Percentiles rank a stretch among this genome's conserved stretches.
These are phyloP conservation scores for Marchantia polymorpha DNA, from an alignment of 225 moss, liverwort and hornwort species.

Conservation along the genomic window DNA sequence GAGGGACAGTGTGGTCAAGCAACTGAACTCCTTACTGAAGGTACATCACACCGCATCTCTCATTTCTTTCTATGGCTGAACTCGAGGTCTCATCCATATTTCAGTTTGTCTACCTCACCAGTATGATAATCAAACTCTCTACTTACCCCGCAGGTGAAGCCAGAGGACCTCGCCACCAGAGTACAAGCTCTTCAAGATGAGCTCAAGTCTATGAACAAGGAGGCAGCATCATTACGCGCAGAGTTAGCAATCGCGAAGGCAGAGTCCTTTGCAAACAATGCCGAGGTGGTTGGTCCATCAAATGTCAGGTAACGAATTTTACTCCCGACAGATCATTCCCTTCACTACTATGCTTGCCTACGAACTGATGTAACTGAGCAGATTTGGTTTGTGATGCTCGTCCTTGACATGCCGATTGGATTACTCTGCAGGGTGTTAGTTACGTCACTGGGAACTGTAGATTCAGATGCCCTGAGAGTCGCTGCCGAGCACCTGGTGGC, in stretches of 20 bases:
- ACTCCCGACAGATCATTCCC: background rate
- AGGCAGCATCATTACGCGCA: conserved; percentile 61
- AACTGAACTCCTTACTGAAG: conserved; percentile 67
- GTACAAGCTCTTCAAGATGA: conserved; percentile 82
- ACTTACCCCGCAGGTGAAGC: conserved; percentile 65
- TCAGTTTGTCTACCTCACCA: background rate
- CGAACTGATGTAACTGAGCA: background rate
- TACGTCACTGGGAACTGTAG: conserved; percentile 58
- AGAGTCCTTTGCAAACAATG: conserved; percentile 48
- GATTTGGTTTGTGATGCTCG: background rate
- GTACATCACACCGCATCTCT: conserved; percentile 19
- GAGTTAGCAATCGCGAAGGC: conserved; percentile 73
- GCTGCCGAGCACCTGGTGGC: conserved; percentile 75
- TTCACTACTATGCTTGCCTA: background rate
- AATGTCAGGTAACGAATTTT: conserved; percentile 52
- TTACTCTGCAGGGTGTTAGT: conserved; percentile 64
- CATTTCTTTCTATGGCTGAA: background rate
- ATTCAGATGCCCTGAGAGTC: conserved; percentile 70
- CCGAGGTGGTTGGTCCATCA: conserved; percentile 52
- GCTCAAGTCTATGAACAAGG: conserved; percentile 62
- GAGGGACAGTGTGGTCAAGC: conserved; percentile 72
- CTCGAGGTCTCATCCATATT: background rate
- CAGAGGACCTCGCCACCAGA: conserved; percentile 69
- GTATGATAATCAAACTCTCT: background rate
- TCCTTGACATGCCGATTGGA: background rate